Evolutionary conservation across 768 basidiomycete species (phyloP).

Genomic region (Rhodocollybia butyracea): DNA sequence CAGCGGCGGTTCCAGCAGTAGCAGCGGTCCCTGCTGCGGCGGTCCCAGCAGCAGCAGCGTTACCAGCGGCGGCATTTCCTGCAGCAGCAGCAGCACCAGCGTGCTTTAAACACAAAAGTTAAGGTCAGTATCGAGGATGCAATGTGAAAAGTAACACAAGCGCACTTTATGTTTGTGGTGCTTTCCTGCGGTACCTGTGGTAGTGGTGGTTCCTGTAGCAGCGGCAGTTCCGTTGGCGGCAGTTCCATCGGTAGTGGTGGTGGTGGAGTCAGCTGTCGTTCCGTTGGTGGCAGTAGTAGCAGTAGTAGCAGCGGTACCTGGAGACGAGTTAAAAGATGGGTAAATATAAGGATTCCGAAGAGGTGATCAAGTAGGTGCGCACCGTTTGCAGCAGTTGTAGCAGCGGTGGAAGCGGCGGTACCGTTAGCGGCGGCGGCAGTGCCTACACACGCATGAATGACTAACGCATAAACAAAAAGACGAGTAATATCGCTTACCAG

Average conservation of each 20-base stretch:
- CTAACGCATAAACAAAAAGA: background rate
- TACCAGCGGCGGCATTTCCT: background rate
- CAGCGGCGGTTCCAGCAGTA: conserved; percentile 1
- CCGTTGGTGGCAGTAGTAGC: conserved; percentile 14
- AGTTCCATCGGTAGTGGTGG: background rate
- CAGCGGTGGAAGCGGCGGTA: background rate
- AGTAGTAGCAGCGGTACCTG: conserved; percentile 5
- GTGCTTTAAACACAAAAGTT: too few species aligned
- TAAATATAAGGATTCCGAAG: too few species aligned
- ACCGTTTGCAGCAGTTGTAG: background rate
- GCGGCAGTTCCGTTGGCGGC: background rate
- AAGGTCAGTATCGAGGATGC: too few species aligned
- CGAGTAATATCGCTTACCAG: conserved; percentile 10
- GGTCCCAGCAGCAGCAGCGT: background rate
- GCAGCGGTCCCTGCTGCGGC: conserved; percentile 2
- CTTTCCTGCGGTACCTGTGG: background rate
- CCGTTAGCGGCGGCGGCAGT: background rate
- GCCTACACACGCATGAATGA: background rate
- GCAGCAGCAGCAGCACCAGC: background rate
- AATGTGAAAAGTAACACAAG: too few species aligned
- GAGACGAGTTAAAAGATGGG: too few species aligned
- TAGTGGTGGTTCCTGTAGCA: background rate
- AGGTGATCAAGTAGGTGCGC: too few species aligned
- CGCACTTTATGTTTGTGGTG: too few species aligned
- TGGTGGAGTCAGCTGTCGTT: conserved; percentile 10